Evolutionary conservation across 352 stramenopile genomes (phyloP).

Genomic region (Phytophthora palmivora): DNA sequence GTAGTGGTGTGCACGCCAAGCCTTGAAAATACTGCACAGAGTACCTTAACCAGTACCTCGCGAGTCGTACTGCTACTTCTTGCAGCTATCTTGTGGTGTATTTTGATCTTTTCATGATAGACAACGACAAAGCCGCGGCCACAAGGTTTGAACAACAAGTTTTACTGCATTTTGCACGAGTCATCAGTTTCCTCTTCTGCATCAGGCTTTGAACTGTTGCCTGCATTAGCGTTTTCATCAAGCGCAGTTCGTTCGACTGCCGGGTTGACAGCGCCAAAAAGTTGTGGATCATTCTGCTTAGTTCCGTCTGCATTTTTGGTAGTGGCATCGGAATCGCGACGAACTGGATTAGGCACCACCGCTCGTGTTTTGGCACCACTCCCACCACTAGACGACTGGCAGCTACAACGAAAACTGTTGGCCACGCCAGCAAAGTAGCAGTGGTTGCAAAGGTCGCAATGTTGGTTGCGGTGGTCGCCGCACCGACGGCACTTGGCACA

Average conservation of each 20-base stretch:
- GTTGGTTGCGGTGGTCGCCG: conserved; percentile 73
- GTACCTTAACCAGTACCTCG: neutral
- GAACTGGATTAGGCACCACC: conserved; percentile 52
- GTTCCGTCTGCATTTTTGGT: conserved; percentile 16
- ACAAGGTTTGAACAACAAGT: neutral
- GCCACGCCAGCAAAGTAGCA: conserved; percentile 88
- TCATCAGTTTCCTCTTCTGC: conserved; percentile 61
- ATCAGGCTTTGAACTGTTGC: conserved; percentile 33
- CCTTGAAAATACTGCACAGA: conserved; percentile 61
- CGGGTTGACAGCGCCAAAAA: conserved; percentile 19
- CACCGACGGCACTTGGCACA: too few species aligned
- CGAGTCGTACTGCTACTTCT: conserved; percentile 7
- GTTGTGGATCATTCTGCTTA: conserved; percentile 17
- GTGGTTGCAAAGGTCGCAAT: conserved; percentile 84
- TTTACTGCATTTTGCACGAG: conserved; percentile 73
- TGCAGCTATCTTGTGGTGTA: conserved; percentile 10
- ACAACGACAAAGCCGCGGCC: neutral
- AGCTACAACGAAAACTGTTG: conserved; percentile 87
- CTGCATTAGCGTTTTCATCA: conserved; percentile 43
- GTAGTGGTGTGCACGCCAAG: conserved; percentile 85
- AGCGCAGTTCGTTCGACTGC: conserved; percentile 17
- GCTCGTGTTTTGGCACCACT: conserved; percentile 54
- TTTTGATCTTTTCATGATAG: conserved; percentile 5
- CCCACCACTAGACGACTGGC: conserved; percentile 46
- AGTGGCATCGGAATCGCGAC: conserved; percentile 14